Percentiles rank a stretch among this genome's conserved stretches.
Conservation (phyloP, 768 basidiomycete genomes). For the Leucocoprinus leucothites region DNA sequence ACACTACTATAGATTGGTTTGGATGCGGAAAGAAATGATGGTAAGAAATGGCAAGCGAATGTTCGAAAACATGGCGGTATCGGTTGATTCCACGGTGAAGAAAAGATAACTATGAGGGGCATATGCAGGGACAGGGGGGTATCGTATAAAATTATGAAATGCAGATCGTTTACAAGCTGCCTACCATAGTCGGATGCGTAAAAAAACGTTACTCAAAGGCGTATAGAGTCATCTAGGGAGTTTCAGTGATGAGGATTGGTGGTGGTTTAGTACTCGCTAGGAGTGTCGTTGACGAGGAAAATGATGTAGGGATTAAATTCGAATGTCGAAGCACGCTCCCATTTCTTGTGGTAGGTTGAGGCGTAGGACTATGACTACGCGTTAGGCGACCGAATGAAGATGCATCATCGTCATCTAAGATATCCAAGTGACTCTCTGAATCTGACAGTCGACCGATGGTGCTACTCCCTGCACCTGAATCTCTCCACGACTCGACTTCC, state of each 20-base stretch:
- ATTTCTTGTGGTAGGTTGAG: neutral
- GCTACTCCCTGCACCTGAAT: slow-evolving; percentile 16
- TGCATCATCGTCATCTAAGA: slow-evolving; percentile 27
- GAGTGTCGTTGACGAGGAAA: slow-evolving; percentile 17
- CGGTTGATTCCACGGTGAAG: neutral
- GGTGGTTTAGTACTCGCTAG: slow-evolving; percentile 30
- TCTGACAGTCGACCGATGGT: slow-evolving; percentile 17
- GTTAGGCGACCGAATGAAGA: slow-evolving; percentile 1
- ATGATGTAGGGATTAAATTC: slow-evolving; percentile 16
- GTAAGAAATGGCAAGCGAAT: neutral
- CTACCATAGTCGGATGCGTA: no score
- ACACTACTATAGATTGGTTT: slow-evolving; percentile 1
- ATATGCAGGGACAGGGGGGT: neutral
- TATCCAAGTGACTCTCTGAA: slow-evolving; percentile 8
- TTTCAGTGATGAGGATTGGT: slow-evolving; percentile 36
- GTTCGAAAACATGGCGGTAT: neutral
- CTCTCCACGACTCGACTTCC: slow-evolving; percentile 63
- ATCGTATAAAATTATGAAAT: neutral
- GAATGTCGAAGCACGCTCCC: neutral
- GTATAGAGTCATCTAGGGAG: slow-evolving; percentile 18
- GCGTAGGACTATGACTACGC: slow-evolving; percentile 4
- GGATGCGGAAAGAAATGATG: neutral
- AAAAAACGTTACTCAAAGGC: no score
- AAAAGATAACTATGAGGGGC: neutral
- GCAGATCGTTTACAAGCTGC: neutral